These are phyloP conservation scores for Schizophyllum commune DNA, from an alignment of 1,284 basidiomycete species.

Conservation along the genomic window DNA sequence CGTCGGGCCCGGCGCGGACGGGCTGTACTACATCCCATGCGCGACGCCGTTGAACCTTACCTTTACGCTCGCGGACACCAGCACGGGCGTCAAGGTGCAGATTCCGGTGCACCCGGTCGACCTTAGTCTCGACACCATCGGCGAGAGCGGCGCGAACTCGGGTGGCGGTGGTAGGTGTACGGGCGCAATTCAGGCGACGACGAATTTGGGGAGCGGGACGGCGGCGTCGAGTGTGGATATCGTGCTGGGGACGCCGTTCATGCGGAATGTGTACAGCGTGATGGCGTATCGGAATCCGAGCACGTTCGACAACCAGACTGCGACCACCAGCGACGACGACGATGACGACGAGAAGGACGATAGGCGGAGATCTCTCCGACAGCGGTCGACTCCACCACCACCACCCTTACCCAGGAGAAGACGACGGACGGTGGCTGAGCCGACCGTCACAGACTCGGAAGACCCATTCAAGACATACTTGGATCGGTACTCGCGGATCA, in stretches of 20 bases:
- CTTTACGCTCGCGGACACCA: conserved; percentile 44
- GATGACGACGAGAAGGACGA: not conserved
- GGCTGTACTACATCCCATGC: conserved; percentile 66
- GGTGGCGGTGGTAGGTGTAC: conserved; percentile 29
- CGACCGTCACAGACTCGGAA: not conserved
- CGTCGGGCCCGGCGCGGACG: conserved; percentile 48
- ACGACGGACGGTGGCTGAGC: not conserved
- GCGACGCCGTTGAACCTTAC: conserved; percentile 61
- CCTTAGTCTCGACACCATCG: not conserved
- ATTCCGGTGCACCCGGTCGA: conserved; percentile 21
- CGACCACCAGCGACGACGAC: not conserved
- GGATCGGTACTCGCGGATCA: not conserved
- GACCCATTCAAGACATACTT: not conserved
- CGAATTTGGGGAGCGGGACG: conserved; percentile 22
- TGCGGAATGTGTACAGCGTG: conserved; percentile 66
- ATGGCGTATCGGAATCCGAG: conserved; percentile 40
- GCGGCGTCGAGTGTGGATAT: conserved; percentile 38
- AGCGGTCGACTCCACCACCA: not conserved
- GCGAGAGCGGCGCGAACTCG: not conserved
- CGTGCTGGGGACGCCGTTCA: conserved; percentile 67
- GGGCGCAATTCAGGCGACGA: conserved; percentile 50
- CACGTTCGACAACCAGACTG: not conserved
- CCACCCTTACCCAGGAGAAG: not conserved
- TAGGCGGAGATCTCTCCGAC: not conserved
- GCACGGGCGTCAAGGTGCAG: conserved; percentile 25